A percentile compares a stretch with the other conserved stretches of the same genome.
Evolutionary conservation across 2,329 filamentous ascomycete genomes (phyloP).

Genomic region (Pseudocercospora musae): DNA sequence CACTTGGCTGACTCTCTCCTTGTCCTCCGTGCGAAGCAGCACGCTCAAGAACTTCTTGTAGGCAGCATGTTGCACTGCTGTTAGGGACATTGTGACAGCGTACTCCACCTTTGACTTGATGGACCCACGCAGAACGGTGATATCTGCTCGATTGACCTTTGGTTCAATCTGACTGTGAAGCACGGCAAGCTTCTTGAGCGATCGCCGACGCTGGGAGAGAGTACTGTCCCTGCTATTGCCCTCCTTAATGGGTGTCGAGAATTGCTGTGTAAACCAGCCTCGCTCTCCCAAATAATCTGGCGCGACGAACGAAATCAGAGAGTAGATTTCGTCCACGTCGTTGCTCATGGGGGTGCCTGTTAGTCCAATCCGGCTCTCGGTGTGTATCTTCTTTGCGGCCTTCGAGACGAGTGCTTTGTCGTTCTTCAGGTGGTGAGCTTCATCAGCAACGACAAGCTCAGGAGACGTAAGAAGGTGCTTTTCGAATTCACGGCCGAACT

Average conservation of each 20-base stretch:
- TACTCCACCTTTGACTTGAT: conserved; percentile 79
- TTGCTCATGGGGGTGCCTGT: conserved; percentile 86
- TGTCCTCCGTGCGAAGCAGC: conserved; percentile 35
- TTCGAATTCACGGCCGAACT: conserved; percentile 67
- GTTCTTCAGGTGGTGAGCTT: conserved; percentile 80
- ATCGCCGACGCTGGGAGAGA: conserved; percentile 52
- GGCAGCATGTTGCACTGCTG: conserved; percentile 58
- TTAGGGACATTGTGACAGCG: conserved; percentile 70
- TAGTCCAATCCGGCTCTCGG: conserved; percentile 72
- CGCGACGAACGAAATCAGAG: conserved; percentile 85
- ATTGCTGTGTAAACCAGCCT: conserved; percentile 67
- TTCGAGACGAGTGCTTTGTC: conserved; percentile 50
- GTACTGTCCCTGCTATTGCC: conserved; percentile 68
- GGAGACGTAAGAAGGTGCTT: conserved; percentile 60
- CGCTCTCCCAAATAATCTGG: conserved; percentile 70
- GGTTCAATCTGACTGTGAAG: conserved; percentile 70
- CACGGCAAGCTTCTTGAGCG: conserved; percentile 64
- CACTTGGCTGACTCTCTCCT: conserved; percentile 39
- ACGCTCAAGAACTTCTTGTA: conserved; percentile 57
- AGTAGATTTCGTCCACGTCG: conserved; percentile 76
- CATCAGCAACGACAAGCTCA: conserved; percentile 76
- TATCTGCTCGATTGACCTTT: conserved; percentile 74
- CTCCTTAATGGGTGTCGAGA: conserved; percentile 66
- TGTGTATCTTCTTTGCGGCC: conserved; percentile 59
- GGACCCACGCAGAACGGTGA: conserved; percentile 62